Percentiles rank a stretch among this genome's conserved stretches.
Conservation (phyloP, 2,329 filamentous ascomycete genomes). For the Fusarium floridanum region DNA sequence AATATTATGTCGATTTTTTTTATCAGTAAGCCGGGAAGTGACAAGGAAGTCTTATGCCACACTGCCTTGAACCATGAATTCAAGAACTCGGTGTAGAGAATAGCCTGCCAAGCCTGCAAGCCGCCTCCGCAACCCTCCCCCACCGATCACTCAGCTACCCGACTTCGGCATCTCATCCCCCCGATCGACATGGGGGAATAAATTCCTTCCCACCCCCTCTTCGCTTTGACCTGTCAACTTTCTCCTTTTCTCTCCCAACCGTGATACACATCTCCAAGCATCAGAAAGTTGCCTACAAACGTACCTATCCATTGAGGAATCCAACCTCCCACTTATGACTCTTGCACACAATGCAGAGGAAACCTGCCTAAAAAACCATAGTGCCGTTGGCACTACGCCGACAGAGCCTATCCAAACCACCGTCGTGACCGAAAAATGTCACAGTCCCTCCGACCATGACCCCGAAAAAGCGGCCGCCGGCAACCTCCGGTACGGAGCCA, state of each 20-base stretch:
- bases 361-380: constrained; percentile 48
- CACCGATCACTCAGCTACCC: constrained; percentile 16
- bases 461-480: constrained; percentile 15
- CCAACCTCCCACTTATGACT: constrained; percentile 27
- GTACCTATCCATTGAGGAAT: constrained; percentile 8
- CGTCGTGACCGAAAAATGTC: background rate
- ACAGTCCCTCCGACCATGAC: background rate
- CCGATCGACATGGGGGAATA: constrained; percentile 9
- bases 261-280: background rate
- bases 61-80: background rate
- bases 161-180: background rate
- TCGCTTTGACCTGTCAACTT: background rate
- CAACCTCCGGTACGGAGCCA: constrained; percentile 25
- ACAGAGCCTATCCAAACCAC: constrained; percentile 19
- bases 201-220: constrained; percentile 12
- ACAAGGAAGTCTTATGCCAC: no score
- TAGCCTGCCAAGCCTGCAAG: constrained; percentile 23
- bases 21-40: no score
- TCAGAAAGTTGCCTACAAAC: background rate
- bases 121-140: constrained; percentile 8
- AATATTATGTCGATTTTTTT: no score
- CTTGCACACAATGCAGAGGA: constrained; percentile 47
- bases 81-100: background rate
- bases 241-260: background rate
- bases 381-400: constrained; percentile 11